Evolutionary conservation across 345 rosid genomes (phyloP), one percentile per base, ranked within the genome.

Genomic region (Camelina hispida): DNA sequence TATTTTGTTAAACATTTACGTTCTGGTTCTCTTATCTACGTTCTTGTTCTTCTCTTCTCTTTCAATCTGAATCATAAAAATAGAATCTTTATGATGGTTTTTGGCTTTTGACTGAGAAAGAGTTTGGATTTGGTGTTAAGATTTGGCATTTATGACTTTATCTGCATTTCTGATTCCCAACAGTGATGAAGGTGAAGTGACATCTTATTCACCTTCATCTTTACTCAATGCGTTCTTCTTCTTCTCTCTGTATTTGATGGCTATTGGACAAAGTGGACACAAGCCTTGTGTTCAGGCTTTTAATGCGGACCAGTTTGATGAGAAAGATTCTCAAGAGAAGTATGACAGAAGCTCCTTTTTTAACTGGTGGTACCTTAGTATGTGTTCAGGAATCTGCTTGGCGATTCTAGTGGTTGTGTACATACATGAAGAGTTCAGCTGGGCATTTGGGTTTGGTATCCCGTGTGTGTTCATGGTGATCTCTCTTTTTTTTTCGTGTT

Each of bases 261-360:
- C 91, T 16, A 20, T 93, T 60, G 96, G 89, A 10, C 87, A 86
- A 70, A 90, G 91, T 30, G 93, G 93, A 10, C 91, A 87, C 75
- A 90, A 90, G 79, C 98, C 98, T 22, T 93, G 94, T 67, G 94
- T 86, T 44, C 96, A 88, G 50, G 96, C 96, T 15, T 90, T 93
- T 69, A 96, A 96, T 4, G 94, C 94, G 1, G 98, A 93, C 69
- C 96, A 93, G 56, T 93, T 93, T 63, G 93, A 93, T 20, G 87
- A 79, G 14, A 54, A 75, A 12, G 78, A 87, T 60, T 80, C 85
- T 0, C 56, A 76, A 53, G 96, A 90, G 78, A 50, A 73, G 9
- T 64, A 16, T 62, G 79, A 81, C 11, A 85, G 81, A 57, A 86
- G 96, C 82, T 86, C 84, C 3, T 93, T 90, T 79, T 93, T 93